Base-by-base conservation (phyloP, 768 basidiomycete species). In the Tricholomella constricta region DNA sequence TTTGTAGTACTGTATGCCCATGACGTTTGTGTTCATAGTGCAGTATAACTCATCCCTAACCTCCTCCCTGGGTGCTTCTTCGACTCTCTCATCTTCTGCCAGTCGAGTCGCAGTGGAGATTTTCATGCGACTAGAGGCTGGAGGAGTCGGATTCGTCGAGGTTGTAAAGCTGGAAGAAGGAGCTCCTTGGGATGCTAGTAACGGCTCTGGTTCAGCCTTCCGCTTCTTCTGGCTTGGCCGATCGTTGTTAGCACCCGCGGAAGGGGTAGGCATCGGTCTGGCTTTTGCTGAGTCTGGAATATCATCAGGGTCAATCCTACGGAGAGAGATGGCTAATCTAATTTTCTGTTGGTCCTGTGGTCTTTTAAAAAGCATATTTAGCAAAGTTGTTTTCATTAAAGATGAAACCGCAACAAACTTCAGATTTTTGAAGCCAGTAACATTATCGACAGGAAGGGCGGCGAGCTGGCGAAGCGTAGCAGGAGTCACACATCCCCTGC, bases 1-100 rank as follows among this genome's bases (percentile, higher is more conserved):
- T 64, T 74, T 74, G 63, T 94, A 94, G 62, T 94, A 92, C 63
- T 91, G 90, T 12, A 94, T 74, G 0, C 93, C 93, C 0, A 94
- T 93, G 9, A 92, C 81, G 42, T 79, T 84, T 0, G 86, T 79
- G 3, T 67, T 66, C 62, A 85, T 45, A 12, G 70, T 74, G 37
- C 83, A 79, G 63, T 88, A 91, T 19, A 91, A 66, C 66, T 94
- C 91, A 53, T 93, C 90, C 15, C 55, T 65, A 6, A 57, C 54
- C 32, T 88, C 85, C 36, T 80, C 73, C 46, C 78, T 81, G 0
- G 57, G 51, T 3, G 66, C 72, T 11, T 77, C 72, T 32, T 82
- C 79, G 1, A 73, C 71, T 1, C 70, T 65, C 27, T 79, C 80
- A 17, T 79, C 78, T 6, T 71, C 69, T 10, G 54, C 55, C 35